A percentile compares a stretch with the other conserved stretches of the same genome.
These are phyloP conservation scores for Coniferiporia sulphurascens DNA, from an alignment of 1,284 basidiomycete species.

Conservation along the genomic window DNA sequence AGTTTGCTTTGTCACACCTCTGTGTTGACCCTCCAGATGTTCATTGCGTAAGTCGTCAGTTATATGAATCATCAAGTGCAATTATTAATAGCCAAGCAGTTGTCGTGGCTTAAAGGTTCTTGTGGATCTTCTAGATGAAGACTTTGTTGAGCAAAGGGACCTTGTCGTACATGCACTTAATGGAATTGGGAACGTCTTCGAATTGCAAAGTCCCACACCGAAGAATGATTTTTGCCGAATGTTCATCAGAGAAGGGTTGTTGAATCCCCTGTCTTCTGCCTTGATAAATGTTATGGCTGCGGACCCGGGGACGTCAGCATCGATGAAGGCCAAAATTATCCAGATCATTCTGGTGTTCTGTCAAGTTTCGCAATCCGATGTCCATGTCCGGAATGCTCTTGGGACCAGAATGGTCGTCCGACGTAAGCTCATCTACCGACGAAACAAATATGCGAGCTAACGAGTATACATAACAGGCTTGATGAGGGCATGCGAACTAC, in stretches of 20 bases:
- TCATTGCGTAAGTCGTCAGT: slow-evolving; percentile 73
- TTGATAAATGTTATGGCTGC: slow-evolving; percentile 83
- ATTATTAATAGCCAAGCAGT: slow-evolving; percentile 35
- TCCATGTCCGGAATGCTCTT: slow-evolving; percentile 86
- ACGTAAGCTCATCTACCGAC: slow-evolving; percentile 48
- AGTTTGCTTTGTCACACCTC: slow-evolving; percentile 90
- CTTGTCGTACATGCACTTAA: slow-evolving; percentile 94
- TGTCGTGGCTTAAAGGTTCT: slow-evolving; percentile 92
- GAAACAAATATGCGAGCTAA: slow-evolving; percentile 6
- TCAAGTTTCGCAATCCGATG: slow-evolving; percentile 92
- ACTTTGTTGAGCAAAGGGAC: slow-evolving; percentile 84
- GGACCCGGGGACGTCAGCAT: slow-evolving; percentile 59
- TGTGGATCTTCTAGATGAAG: slow-evolving; percentile 94
- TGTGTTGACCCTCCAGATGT: slow-evolving; percentile 93
- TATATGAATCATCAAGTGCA: background rate
- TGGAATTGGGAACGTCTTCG: slow-evolving; percentile 92
- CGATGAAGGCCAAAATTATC: slow-evolving; percentile 85
- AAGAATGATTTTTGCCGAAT: slow-evolving; percentile 98
- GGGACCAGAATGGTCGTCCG: slow-evolving; percentile 86
- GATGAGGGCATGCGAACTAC: slow-evolving; percentile 75
- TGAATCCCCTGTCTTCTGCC: slow-evolving; percentile 90
- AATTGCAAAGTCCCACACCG: slow-evolving; percentile 90
- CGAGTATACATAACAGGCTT: slow-evolving; percentile 48
- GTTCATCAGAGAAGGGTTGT: slow-evolving; percentile 92
- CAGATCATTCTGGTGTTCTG: slow-evolving; percentile 91